phyloP scores from a whole-genome alignment of 2,329 filamentous ascomycete genomes.

The Ophiostoma quercus region DNA sequence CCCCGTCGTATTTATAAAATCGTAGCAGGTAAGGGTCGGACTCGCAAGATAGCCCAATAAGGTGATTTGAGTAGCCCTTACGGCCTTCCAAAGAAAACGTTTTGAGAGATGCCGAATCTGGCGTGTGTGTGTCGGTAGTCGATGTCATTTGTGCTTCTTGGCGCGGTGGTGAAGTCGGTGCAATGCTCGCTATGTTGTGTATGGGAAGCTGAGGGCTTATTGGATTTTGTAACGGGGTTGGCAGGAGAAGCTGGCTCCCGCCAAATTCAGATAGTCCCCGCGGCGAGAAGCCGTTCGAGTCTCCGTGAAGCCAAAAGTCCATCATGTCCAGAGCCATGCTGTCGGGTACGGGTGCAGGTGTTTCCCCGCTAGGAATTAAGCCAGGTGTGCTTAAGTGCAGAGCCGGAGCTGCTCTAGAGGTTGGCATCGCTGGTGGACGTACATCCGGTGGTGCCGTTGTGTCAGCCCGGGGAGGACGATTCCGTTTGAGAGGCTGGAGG shows the following conservation, averaged over 20 bases:
- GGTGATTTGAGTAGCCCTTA: conserved; percentile 28
- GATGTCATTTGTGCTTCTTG: neutral
- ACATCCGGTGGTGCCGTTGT: neutral
- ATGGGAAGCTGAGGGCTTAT: too few species aligned
- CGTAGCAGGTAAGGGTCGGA: conserved; percentile 30
- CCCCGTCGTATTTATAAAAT: conserved; percentile 27
- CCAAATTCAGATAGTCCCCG: neutral
- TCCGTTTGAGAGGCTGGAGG: neutral
- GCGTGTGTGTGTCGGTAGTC: neutral
- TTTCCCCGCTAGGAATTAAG: neutral
- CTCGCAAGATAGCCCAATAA: conserved; percentile 30
- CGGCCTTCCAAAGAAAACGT: neutral
- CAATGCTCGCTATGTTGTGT: neutral
- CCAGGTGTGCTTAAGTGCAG: neutral
- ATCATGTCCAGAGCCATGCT: neutral
- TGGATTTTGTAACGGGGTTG: neutral
- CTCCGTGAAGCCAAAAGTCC: neutral
- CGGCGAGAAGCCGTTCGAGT: neutral
- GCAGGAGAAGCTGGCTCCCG: neutral
- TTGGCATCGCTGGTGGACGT: neutral
- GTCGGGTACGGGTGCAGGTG: neutral
- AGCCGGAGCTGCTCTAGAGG: neutral
- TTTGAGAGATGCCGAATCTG: neutral
- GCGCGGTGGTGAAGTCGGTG: neutral
- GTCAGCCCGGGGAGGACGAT: neutral